Evolutionary conservation across 176 grass and related monocot genomes (phyloP), one percentile per base, ranked within the genome.

Genomic region (Chrysopogon serrulatus): DNA sequence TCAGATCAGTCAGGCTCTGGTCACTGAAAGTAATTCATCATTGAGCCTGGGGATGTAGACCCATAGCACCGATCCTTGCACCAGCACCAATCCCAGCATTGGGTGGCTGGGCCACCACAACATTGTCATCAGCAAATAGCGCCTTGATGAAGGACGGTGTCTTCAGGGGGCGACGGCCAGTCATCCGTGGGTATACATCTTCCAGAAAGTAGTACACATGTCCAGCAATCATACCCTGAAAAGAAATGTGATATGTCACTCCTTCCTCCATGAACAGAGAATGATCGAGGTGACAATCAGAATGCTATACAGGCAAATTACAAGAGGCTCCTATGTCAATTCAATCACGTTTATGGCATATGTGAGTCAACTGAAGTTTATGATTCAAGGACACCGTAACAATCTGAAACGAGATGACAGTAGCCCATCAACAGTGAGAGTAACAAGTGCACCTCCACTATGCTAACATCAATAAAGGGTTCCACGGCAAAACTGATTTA

Each of bases 201-300:
- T 94, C 91, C 30, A 99, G 87, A 74, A 94, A 99, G 73, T 99
- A 99, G 74, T 99, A 99, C 30, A 92, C 81, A 92, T 99, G 97
- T 4, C 97, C 97, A 43, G 97, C 91, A 78, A 99, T 94, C 93
- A 99, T 92, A 81, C 97, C 97, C 97, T 99, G 78, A 82, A 77
- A 86, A 82, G 1, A 56, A 74, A 85, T 74, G 64, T 2, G 10
- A 34, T 48, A 73, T 1, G 28, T n/a, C 11, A 41, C 3, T 62
- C 56, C 35, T 45, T 72, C 16, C 17, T 57, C 21, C 24, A 40
- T 65, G 48, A 41, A 51, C 27, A 78, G 31, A 84, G n/a, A 45
- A 39, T 17, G 9, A 47, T 48, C 23, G 51, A 71, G 69, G 71
- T 26, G 18, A 49, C 18, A 27, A 24, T 18, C 14, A 27, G 37